phyloP scores from a whole-genome alignment of 2,329 filamentous ascomycete genomes.

The Colletotrichum salicis region DNA sequence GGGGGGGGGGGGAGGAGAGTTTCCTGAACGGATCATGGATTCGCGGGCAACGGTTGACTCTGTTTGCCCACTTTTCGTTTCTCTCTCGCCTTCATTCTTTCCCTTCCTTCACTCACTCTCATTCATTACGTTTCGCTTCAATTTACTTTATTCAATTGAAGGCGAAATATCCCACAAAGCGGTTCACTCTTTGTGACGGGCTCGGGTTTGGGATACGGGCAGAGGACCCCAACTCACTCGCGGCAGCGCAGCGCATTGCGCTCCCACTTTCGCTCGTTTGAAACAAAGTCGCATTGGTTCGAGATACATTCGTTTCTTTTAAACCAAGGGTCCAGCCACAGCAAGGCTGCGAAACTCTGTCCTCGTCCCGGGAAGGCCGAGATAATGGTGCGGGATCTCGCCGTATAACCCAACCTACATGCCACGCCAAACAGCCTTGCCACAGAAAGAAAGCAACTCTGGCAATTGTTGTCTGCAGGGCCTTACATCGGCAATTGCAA shows the following conservation, averaged over 20 bases:
- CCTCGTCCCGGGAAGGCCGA: constrained; percentile 10
- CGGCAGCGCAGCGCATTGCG: constrained; percentile 16
- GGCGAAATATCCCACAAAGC: not conserved
- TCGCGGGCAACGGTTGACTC: constrained; percentile 14
- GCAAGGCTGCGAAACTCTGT: not conserved
- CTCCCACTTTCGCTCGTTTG: constrained; percentile 1
- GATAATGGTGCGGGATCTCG: constrained; percentile 14
- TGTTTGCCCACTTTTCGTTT: constrained; percentile 30
- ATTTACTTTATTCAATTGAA: constrained; percentile 13
- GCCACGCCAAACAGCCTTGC: not conserved
- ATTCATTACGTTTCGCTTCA: constrained; percentile 15
- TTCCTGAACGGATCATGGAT: constrained; percentile 26
- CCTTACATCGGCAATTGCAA: too few species aligned
- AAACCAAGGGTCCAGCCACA: not conserved
- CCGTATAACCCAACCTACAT: constrained; percentile 5
- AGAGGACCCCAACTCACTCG: not conserved
- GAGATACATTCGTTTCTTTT: constrained; percentile 8
- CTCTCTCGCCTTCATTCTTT: not conserved
- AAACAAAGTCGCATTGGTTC: constrained; percentile 13
- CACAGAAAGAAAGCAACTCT: not conserved
- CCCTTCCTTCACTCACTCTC: not conserved
- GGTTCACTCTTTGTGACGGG: constrained; percentile 23
- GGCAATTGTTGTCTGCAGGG: not conserved
- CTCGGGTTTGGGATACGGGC: not conserved
- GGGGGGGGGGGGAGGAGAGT: not conserved